Evolutionary conservation across 2,329 filamentous ascomycete genomes (phyloP).

Genomic region (Aphanocladium album): DNA sequence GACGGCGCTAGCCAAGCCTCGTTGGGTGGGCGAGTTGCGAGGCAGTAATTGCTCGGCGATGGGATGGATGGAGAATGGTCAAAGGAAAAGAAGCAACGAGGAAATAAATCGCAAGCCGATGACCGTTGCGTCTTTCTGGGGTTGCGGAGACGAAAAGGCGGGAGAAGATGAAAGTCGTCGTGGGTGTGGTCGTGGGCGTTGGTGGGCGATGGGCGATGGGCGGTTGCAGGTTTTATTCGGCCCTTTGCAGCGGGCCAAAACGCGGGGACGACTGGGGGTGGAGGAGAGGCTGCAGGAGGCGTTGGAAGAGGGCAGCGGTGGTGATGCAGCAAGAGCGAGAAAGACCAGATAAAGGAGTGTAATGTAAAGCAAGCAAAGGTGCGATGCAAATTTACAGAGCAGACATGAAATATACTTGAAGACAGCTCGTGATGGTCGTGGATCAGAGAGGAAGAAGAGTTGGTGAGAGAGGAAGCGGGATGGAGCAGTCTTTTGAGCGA

Average conservation of each 20-base stretch:
- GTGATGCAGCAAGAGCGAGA: neutral
- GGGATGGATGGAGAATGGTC: neutral
- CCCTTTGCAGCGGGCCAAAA: slow-evolving; percentile 11
- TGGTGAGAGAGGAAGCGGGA: too few relatives aligned
- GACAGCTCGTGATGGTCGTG: too few relatives aligned
- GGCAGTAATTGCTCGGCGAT: neutral
- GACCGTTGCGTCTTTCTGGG: neutral
- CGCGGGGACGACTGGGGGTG: slow-evolving; percentile 8
- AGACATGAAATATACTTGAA: too few relatives aligned
- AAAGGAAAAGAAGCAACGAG: neutral
- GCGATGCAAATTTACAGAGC: neutral
- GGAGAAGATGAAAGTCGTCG: too few relatives aligned
- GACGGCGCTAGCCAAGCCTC: neutral
- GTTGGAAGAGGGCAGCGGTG: neutral
- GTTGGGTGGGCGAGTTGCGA: neutral
- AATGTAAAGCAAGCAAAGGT: neutral
- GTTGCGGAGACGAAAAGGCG: slow-evolving; percentile 2
- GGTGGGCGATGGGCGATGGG: neutral
- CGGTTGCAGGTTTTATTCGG: slow-evolving; percentile 13
- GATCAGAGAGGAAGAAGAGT: neutral
- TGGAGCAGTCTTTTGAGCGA: too few relatives aligned
- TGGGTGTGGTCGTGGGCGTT: too few relatives aligned
- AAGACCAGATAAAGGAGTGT: neutral
- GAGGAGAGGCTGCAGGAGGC: neutral
- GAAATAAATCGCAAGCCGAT: neutral